Percentiles rank a stretch among this genome's conserved stretches.
Evolutionary conservation across 169 alveolate genomes (phyloP).

Genomic region (Eimeria sp.): DNA sequence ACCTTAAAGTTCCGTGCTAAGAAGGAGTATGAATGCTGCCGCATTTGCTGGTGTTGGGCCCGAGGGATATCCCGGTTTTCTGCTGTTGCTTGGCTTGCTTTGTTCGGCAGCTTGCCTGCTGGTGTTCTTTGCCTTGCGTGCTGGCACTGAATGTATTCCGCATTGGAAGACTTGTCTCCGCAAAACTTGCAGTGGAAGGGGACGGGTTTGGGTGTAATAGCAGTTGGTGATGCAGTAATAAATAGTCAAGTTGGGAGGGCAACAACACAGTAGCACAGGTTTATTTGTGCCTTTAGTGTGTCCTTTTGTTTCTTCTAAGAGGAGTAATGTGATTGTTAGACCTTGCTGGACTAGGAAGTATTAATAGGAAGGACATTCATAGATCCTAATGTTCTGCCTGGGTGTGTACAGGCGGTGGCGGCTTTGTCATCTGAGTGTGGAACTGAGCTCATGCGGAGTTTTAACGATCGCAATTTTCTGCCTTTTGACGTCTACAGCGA

Average conservation of each 20-base stretch:
- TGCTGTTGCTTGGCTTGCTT: neutral
- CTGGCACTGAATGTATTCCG: neutral
- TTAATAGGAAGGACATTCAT: neutral
- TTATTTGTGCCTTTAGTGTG: neutral
- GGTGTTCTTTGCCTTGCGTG: neutral
- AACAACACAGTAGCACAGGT: neutral
- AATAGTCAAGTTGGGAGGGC: no score
- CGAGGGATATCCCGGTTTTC: neutral
- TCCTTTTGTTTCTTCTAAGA: neutral
- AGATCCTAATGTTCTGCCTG: neutral
- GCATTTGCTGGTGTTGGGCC: neutral
- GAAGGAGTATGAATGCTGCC: neutral
- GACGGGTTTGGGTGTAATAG: neutral
- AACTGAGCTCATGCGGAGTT: constrained; percentile 61
- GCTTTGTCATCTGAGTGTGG: constrained; percentile 53
- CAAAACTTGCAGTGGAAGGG: neutral
- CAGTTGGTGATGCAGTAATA: no score
- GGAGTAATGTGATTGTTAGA: neutral
- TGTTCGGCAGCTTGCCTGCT: neutral
- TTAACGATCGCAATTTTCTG: constrained; percentile 67
- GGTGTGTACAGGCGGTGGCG: constrained; percentile 64
- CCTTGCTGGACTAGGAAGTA: neutral
- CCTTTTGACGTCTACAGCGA: constrained; percentile 80
- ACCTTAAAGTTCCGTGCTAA: neutral
- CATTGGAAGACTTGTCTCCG: neutral